Evolutionary conservation across 768 basidiomycete species (phyloP).

Genomic region (Phylloporus scabripes): DNA sequence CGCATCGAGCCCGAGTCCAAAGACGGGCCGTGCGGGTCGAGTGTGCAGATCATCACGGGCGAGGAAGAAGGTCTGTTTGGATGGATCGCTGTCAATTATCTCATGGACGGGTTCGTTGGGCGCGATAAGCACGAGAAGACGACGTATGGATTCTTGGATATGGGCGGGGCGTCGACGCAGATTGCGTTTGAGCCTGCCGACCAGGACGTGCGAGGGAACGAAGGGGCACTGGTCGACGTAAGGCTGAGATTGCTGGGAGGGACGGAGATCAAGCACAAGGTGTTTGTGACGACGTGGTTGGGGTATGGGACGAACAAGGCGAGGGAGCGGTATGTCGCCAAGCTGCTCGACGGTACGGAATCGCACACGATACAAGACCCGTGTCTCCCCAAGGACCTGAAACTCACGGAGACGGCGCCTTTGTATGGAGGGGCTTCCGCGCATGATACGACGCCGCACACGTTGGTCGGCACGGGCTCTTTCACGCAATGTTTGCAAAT

Average conservation of each 20-base stretch:
- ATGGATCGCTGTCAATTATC: constrained; percentile 98
- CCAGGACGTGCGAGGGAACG: constrained; percentile 45
- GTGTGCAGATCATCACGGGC: constrained; percentile 90
- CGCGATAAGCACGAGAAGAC: constrained; percentile 47
- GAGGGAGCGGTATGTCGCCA: constrained; percentile 84
- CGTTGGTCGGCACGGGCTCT: constrained; percentile 80
- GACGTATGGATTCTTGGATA: constrained; percentile 97
- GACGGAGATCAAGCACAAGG: constrained; percentile 80
- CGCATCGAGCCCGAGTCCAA: constrained; percentile 60
- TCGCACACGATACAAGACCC: constrained; percentile 65
- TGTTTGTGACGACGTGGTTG: constrained; percentile 98
- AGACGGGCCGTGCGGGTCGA: constrained; percentile 84
- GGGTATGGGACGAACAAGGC: constrained; percentile 98
- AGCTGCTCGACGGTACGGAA: constrained; percentile 48
- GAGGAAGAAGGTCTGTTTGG: constrained; percentile 98
- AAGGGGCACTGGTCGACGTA: constrained; percentile 66
- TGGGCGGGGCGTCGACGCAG: constrained; percentile 99
- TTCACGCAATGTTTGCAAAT: constrained; percentile 77
- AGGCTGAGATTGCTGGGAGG: constrained; percentile 77
- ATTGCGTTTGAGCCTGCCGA: constrained; percentile 91
- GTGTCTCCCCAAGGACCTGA: constrained; percentile 78
- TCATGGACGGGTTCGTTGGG: constrained; percentile 89
- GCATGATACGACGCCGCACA: constrained; percentile 45
- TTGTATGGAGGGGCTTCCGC: constrained; percentile 34
- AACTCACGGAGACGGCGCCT: constrained; percentile 52